Evolutionary conservation across 371 early-diverging fungal genomes (phyloP).

Genomic region (Neoconidiobolus thromboides): DNA sequence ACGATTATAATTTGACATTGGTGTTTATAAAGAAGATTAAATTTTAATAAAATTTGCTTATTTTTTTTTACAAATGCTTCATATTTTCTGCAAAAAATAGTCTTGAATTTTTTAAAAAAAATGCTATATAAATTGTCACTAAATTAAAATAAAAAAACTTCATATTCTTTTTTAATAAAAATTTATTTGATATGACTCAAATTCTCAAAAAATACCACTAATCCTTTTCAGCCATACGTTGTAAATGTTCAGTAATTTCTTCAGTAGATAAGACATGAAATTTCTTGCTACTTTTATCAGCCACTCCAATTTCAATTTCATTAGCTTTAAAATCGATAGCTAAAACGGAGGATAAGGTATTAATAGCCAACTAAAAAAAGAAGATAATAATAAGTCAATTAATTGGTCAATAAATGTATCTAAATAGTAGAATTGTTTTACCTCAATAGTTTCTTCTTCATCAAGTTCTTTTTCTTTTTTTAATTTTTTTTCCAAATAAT

Average conservation of each 20-base stretch:
- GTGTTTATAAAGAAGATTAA: too few species aligned
- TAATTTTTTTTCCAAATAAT: constrained; percentile 91
- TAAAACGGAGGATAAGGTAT: constrained; percentile 76
- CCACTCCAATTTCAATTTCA: constrained; percentile 88
- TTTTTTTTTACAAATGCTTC: too few species aligned
- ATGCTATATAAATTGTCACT: too few species aligned
- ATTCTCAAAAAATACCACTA: constrained; percentile 13
- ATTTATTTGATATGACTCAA: not conserved
- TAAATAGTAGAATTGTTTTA: constrained; percentile 14
- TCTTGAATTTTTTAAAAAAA: too few species aligned
- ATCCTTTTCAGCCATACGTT: constrained; percentile 72
- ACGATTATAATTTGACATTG: too few species aligned
- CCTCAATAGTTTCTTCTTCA: constrained; percentile 83
- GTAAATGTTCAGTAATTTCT: constrained; percentile 88
- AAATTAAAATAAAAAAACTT: too few species aligned
- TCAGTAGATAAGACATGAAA: constrained; percentile 61
- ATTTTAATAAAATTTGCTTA: too few species aligned
- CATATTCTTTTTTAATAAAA: not conserved
- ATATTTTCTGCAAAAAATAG: too few species aligned
- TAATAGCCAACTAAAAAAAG: constrained; percentile 61
- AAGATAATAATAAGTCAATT: not conserved
- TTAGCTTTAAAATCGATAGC: constrained; percentile 84
- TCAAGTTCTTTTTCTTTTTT: constrained; percentile 67
- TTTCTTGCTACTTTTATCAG: constrained; percentile 42
- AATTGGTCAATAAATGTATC: too few species aligned